These are phyloP conservation scores for Epichloe scottii DNA, from an alignment of 2,329 filamentous ascomycete genomes.

Conservation along the genomic window DNA sequence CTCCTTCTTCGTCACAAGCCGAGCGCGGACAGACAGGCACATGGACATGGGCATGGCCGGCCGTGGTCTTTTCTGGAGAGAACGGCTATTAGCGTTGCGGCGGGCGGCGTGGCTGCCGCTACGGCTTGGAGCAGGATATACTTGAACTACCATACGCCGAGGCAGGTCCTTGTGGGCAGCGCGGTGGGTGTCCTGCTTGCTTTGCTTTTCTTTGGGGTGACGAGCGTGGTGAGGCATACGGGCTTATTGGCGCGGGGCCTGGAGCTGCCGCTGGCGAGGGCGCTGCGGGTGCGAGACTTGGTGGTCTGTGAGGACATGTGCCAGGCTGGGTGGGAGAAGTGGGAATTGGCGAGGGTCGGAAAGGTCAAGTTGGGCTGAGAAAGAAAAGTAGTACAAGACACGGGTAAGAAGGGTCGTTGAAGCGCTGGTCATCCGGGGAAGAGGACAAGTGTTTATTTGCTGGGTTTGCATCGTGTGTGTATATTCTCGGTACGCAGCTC, in stretches of 20 bases:
- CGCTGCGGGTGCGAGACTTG: conserved; percentile 68
- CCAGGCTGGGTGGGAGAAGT: conserved; percentile 88
- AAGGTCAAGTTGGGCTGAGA: conserved; percentile 13
- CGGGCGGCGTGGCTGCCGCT: conserved; percentile 46
- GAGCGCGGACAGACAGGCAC: conserved; percentile 13
- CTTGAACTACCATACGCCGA: conserved; percentile 80
- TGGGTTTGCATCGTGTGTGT: no score
- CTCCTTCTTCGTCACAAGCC: conserved; percentile 68
- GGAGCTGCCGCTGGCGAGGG: conserved; percentile 49
- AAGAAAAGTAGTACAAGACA: neutral
- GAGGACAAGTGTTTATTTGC: no score
- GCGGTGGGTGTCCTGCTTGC: conserved; percentile 60
- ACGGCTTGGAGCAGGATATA: conserved; percentile 82
- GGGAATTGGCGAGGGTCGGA: conserved; percentile 45
- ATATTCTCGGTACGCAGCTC: no score
- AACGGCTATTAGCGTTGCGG: conserved; percentile 37
- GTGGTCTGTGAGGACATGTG: conserved; percentile 78
- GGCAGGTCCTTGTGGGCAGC: conserved; percentile 74
- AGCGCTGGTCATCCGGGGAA: no score
- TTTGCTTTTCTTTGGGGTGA: conserved; percentile 65
- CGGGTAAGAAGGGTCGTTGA: no score
- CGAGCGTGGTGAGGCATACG: conserved; percentile 48
- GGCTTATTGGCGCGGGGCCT: conserved; percentile 65
- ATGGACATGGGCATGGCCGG: conserved; percentile 7
- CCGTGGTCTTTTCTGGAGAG: conserved; percentile 53